Evolutionary conservation across 768 basidiomycete genomes (phyloP), one percentile per base, ranked within the genome.

Genomic region (Leccinum truebloodii): DNA sequence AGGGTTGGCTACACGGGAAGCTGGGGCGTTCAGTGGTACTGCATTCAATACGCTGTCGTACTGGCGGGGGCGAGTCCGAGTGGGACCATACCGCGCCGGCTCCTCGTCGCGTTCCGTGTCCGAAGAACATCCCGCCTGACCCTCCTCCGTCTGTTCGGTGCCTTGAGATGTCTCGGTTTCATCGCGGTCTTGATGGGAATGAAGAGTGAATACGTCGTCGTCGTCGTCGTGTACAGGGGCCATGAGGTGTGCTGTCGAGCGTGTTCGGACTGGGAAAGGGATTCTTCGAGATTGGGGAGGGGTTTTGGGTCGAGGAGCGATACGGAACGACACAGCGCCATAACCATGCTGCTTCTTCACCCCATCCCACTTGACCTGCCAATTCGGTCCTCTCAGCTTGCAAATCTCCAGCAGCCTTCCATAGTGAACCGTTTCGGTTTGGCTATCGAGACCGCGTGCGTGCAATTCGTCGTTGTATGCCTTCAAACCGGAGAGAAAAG

Each of bases 351-450:
- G 83, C 35, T 70, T 69, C 76, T 89, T 94, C 57, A 90, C 86
- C 63, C 78, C 78, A 35, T 77, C 77, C 94, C 94, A 95, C 73
- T 93, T 93, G 32, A 86, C 88, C 32, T 80, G 83, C 92, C 93
- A 95, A 68, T 83, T 88, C 59, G 78, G 79, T 10, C 90, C 94
- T 74, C 86, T 90, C 66, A 94, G 69, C 46, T 89, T 91, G 51
- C 90, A 90, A 3, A 95, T 78, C 72, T 94, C 93, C 60, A 95
- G 75, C 32, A 95, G 73, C 71, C 92, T 90, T 20, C 86, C 85
- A 71, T 94, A 95, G 69, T 89, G 91, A 4, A 87, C 78, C 10
- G 90, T 89, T 71, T 94, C 93, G 8, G 83, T 79, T 63, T 87
- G 85, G 22, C 87, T 81, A 62, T 93, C 89, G n/a, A 94, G 74